Evolutionary conservation across 306 rosid species (phyloP).

Genomic region (Prosopis cineraria): DNA sequence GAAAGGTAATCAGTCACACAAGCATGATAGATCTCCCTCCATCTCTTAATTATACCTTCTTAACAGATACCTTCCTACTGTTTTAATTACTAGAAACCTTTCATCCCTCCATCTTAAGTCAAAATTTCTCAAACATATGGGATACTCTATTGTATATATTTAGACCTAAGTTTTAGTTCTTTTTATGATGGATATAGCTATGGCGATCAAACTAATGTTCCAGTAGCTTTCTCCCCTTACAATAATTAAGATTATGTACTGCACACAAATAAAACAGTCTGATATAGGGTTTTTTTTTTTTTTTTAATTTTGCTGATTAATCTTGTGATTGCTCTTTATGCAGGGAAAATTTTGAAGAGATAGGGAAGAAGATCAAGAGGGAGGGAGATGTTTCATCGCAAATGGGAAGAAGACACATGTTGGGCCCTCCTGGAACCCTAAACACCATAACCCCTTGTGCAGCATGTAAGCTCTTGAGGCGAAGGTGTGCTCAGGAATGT

Average conservation of each 20-base stretch:
- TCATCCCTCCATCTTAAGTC: neutral
- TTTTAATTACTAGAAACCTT: neutral
- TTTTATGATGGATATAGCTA: neutral
- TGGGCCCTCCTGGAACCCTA: constrained; percentile 86
- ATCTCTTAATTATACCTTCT: neutral
- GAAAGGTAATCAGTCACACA: constrained; percentile 66
- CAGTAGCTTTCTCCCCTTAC: neutral
- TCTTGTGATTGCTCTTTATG: neutral
- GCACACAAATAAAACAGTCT: neutral
- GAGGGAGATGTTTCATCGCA: constrained; percentile 66
- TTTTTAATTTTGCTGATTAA: neutral
- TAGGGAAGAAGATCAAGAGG: constrained; percentile 86
- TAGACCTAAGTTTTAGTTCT: neutral
- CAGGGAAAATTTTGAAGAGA: constrained; percentile 82
- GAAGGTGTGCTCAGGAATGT: constrained; percentile 96
- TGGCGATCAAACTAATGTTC: constrained; percentile 8
- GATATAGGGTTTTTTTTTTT: too few species aligned
- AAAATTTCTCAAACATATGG: neutral
- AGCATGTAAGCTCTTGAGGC: constrained; percentile 88
- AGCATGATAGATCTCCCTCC: constrained; percentile 22
- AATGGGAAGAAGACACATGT: constrained; percentile 82
- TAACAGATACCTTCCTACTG: neutral
- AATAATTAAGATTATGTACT: neutral
- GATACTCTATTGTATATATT: neutral
- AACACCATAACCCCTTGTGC: constrained; percentile 96